These are phyloP conservation scores for Curvularia verruculosa DNA, from an alignment of 2,329 filamentous ascomycete genomes.

Conservation along the genomic window DNA sequence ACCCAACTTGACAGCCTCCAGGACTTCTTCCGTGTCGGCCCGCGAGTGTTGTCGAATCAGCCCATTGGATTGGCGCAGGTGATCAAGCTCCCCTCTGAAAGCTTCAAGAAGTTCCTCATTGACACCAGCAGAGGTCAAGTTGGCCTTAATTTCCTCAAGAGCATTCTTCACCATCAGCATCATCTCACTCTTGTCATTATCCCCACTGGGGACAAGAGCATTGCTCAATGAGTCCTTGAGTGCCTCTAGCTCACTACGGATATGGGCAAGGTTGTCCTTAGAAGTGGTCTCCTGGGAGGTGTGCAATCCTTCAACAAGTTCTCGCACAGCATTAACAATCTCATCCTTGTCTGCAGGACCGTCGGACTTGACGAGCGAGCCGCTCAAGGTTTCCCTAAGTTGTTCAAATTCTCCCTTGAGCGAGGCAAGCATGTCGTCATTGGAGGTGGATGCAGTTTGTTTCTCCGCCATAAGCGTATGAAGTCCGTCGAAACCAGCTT, in stretches of 20 bases:
- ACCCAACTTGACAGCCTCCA: constrained; percentile 57
- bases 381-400: constrained; percentile 63
- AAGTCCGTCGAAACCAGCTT: constrained; percentile 57
- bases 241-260: constrained; percentile 53
- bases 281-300: constrained; percentile 51
- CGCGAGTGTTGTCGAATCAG: constrained; percentile 50
- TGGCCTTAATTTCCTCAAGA: constrained; percentile 48
- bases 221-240: constrained; percentile 53
- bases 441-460: constrained; percentile 35
- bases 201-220: constrained; percentile 49
- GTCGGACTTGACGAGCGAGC: constrained; percentile 57
- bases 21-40: constrained; percentile 56
- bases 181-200: constrained; percentile 50
- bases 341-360: constrained; percentile 65
- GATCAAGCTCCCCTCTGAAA: constrained; percentile 58
- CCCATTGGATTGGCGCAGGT: constrained; percentile 52
- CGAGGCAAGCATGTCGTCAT: constrained; percentile 54
- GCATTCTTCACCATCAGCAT: constrained; percentile 47
- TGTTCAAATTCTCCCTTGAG: constrained; percentile 67
- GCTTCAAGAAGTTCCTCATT: constrained; percentile 60
- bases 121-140: constrained; percentile 40
- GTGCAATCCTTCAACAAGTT: constrained; percentile 53
- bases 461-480: constrained; percentile 52
- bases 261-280: constrained; percentile 50
- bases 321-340: constrained; percentile 70